Conservation (phyloP, 768 basidiomycete genomes). For the Psilocybe cubensis region DNA sequence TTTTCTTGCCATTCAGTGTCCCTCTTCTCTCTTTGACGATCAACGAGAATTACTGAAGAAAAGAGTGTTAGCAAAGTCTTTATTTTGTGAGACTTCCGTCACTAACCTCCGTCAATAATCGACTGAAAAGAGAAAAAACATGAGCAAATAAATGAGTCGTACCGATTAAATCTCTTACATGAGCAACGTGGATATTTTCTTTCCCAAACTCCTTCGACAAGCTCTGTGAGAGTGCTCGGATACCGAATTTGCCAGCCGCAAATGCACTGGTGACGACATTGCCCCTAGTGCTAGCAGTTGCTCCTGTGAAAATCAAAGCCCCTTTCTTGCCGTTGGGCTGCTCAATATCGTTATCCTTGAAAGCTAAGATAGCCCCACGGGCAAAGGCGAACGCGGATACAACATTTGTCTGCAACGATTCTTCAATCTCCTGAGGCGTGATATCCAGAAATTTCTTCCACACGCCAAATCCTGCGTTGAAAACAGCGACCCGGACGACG, state of each 20-base stretch:
- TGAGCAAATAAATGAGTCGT: background rate
- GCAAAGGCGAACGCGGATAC: conserved; percentile 68
- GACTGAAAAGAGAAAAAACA: conserved; percentile 38
- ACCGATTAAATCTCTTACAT: conserved; percentile 56
- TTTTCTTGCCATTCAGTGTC: conserved; percentile 47
- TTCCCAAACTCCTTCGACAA: conserved; percentile 76
- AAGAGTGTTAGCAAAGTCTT: background rate
- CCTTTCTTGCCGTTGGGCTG: conserved; percentile 58
- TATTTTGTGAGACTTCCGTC: background rate
- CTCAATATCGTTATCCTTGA: conserved; percentile 60
- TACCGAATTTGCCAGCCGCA: conserved; percentile 64
- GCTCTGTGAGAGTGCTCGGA: conserved; percentile 70
- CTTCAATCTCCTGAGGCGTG: conserved; percentile 58
- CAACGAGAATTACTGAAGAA: conserved; percentile 39
- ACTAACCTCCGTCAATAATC: conserved; percentile 68
- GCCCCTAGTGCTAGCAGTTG: conserved; percentile 68
- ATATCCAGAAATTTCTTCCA: conserved; percentile 74
- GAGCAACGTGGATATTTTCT: conserved; percentile 77
- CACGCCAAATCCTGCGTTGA: conserved; percentile 59
- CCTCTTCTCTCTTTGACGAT: conserved; percentile 24
- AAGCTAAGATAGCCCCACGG: conserved; percentile 57
- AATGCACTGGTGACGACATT: conserved; percentile 64
- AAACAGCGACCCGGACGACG: conserved; percentile 63
- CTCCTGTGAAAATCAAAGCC: conserved; percentile 72
- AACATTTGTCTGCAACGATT: conserved; percentile 53